Percentiles rank a stretch among this genome's conserved stretches.
Evolutionary conservation across 1,284 basidiomycete genomes (phyloP).

Genomic region (Trichosporon ovoides): DNA sequence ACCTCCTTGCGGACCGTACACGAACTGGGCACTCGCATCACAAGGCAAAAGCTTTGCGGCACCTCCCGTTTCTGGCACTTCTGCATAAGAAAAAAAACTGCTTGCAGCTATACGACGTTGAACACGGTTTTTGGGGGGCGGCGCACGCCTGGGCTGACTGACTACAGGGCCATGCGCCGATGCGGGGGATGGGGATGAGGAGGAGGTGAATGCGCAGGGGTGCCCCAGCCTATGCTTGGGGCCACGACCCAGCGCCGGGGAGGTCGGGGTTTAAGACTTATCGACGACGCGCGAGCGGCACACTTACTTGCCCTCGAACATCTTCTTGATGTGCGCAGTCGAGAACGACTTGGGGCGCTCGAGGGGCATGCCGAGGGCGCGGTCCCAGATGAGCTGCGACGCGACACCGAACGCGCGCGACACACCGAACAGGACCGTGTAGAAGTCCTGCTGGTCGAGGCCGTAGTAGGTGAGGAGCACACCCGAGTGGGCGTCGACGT

Average conservation of each 20-base stretch:
- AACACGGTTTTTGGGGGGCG: too few species aligned
- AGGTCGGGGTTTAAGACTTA: background rate
- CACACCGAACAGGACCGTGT: constrained; percentile 95
- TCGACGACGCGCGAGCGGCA: background rate
- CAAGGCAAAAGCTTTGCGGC: too few species aligned
- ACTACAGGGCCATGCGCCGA: too few species aligned
- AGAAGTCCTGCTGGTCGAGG: constrained; percentile 82
- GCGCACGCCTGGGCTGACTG: too few species aligned
- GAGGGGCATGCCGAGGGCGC: constrained; percentile 69
- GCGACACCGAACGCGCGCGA: constrained; percentile 87
- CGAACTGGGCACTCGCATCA: too few species aligned
- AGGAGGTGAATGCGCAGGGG: too few species aligned
- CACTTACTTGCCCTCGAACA: constrained; percentile 41
- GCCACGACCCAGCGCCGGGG: background rate
- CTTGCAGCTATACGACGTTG: too few species aligned
- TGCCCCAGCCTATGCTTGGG: background rate
- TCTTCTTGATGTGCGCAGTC: constrained; percentile 49
- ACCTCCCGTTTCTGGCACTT: too few species aligned
- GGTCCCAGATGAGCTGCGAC: constrained; percentile 89
- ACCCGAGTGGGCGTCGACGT: constrained; percentile 96
- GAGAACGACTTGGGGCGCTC: constrained; percentile 52
- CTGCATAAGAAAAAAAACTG: too few species aligned
- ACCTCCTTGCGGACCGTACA: too few species aligned
- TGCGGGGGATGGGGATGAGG: too few species aligned
- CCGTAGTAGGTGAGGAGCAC: constrained; percentile 77